Evolutionary conservation across 306 rosid genomes (phyloP).

Genomic region (Cajanus cajan): DNA sequence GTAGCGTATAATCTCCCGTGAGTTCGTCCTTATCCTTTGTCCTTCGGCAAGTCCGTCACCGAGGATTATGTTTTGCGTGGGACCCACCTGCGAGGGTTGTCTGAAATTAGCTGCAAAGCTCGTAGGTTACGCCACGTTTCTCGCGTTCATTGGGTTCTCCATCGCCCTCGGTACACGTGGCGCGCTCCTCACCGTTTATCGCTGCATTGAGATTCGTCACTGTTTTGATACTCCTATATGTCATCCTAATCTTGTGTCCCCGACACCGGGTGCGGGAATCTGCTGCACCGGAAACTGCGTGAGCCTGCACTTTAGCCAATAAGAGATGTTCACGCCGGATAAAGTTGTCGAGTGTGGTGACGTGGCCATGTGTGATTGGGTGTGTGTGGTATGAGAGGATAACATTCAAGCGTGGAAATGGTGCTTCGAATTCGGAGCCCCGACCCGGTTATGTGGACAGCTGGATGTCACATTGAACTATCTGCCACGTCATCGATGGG

Average conservation of each 20-base stretch:
- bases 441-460: conserved; percentile 24
- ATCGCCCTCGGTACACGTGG: conserved; percentile 14
- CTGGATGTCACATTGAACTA: conserved; percentile 31
- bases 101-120: conserved; percentile 39
- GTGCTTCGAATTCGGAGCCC: conserved; percentile 12
- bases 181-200: conserved; percentile 1
- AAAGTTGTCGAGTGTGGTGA: not conserved
- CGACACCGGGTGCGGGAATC: not conserved
- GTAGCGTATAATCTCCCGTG: not conserved
- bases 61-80: conserved; percentile 43
- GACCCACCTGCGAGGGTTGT: conserved; percentile 47
- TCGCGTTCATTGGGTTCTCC: not conserved
- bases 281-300: not conserved
- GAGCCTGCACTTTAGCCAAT: not conserved
- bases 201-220: conserved; percentile 23
- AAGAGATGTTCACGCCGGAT: accelerated
- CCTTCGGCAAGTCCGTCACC: conserved; percentile 66
- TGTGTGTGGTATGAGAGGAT: not conserved
- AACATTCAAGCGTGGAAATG: not conserved
- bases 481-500: conserved; percentile 2
- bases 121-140: conserved; percentile 26
- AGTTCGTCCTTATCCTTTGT: conserved; percentile 55
- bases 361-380: not conserved
- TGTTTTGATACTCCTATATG: not conserved
- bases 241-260: conserved; percentile 28